Evolutionary conservation across 768 basidiomycete species (phyloP).

Genomic region (Boletellus emodensis): DNA sequence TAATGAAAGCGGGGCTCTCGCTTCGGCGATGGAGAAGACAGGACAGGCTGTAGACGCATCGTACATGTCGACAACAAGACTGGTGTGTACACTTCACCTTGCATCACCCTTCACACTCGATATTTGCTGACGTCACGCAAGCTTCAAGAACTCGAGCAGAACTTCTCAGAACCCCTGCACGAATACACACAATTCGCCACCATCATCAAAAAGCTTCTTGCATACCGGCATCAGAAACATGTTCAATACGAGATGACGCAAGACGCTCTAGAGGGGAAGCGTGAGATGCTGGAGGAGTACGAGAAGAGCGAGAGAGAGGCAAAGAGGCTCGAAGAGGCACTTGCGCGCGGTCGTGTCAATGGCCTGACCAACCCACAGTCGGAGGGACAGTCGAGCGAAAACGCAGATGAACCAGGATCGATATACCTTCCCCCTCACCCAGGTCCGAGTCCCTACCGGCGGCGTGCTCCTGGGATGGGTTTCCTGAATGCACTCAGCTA

Average conservation of each 20-base stretch:
- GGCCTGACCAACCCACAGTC: constrained; percentile 22
- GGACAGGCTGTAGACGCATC: constrained; percentile 95
- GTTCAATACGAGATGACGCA: constrained; percentile 98
- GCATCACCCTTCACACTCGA: constrained; percentile 1
- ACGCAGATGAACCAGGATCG: constrained; percentile 41
- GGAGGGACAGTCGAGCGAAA: constrained; percentile 34
- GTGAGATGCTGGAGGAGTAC: constrained; percentile 79
- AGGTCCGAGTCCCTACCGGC: constrained; percentile 65
- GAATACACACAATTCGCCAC: constrained; percentile 93
- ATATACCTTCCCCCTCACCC: constrained; percentile 71
- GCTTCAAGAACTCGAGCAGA: constrained; percentile 92
- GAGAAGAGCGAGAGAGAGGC: constrained; percentile 94
- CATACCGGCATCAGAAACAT: constrained; percentile 96
- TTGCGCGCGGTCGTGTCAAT: constrained; percentile 53
- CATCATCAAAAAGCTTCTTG: constrained; percentile 92
- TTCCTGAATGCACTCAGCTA: constrained; percentile 89
- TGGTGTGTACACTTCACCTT: constrained; percentile 48
- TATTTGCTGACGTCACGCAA: constrained; percentile 30
- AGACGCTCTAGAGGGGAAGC: constrained; percentile 80
- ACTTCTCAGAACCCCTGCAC: constrained; percentile 93
- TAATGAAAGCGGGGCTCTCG: constrained; percentile 70
- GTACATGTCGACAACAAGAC: constrained; percentile 85
- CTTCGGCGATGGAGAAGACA: constrained; percentile 90
- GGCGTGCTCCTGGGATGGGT: constrained; percentile 75
- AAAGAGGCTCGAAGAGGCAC: constrained; percentile 80